Percentiles rank a stretch among this genome's conserved stretches.
Evolutionary conservation across 2,329 filamentous ascomycete species (phyloP).

Genomic region (Didymella pomorum): DNA sequence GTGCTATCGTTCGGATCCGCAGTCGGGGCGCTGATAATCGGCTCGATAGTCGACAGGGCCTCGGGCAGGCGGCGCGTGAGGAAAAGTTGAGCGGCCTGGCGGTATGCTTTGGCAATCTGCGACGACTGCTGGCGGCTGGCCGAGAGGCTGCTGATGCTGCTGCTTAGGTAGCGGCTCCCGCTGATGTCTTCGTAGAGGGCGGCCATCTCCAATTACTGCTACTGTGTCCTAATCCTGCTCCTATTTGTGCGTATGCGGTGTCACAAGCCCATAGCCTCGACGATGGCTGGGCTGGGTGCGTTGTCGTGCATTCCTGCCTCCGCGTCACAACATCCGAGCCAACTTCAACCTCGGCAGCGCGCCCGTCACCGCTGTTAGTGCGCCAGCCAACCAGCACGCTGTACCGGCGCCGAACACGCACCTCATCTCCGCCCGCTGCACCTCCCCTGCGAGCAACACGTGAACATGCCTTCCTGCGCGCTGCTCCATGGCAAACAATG

Average conservation of each 20-base stretch:
- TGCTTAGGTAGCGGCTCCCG: constrained; percentile 66
- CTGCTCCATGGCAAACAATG: background rate
- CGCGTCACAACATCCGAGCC: constrained; percentile 18
- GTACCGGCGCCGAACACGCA: background rate
- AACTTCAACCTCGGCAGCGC: constrained; percentile 17
- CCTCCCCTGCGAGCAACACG: constrained; percentile 3
- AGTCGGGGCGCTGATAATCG: constrained; percentile 71
- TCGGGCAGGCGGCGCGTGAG: constrained; percentile 92
- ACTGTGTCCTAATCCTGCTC: too few species aligned
- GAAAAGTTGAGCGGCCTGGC: constrained; percentile 92
- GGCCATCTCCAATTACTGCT: constrained; percentile 39
- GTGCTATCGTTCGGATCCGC: constrained; percentile 34
- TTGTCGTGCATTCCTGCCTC: constrained; percentile 16
- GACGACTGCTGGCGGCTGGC: constrained; percentile 71
- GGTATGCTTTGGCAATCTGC: constrained; percentile 89
- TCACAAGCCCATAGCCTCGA: constrained; percentile 15
- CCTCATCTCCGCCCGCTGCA: constrained; percentile 6
- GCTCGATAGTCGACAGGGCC: constrained; percentile 82
- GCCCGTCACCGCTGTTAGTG: constrained; percentile 10
- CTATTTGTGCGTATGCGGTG: background rate
- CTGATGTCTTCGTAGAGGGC: constrained; percentile 62
- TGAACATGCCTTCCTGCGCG: constrained; percentile 1
- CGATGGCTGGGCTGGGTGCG: constrained; percentile 11
- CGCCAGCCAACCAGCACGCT: background rate
- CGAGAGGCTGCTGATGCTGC: constrained; percentile 74